These are phyloP conservation scores for Hypsizygus ulmarius DNA, from an alignment of 1,284 basidiomycete genomes.

Conservation along the genomic window DNA sequence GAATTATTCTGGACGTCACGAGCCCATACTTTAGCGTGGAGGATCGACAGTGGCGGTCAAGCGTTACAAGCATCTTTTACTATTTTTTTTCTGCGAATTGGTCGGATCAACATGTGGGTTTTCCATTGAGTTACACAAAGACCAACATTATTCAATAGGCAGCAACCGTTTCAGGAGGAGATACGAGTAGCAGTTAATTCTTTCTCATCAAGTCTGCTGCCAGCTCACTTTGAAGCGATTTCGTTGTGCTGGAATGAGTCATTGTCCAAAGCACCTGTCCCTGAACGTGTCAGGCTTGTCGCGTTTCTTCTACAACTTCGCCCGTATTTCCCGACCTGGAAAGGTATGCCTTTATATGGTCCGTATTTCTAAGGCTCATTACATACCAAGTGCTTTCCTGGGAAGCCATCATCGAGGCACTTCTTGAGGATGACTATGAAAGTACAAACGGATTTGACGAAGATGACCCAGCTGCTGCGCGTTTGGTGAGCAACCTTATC, in stretches of 20 bases:
- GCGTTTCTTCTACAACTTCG: constrained; percentile 63
- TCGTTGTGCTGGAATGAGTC: constrained; percentile 64
- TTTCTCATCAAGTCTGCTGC: constrained; percentile 56
- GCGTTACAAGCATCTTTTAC: constrained; percentile 54
- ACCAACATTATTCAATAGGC: background rate
- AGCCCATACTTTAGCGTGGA: constrained; percentile 59
- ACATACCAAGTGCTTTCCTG: constrained; percentile 55
- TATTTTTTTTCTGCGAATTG: constrained; percentile 62
- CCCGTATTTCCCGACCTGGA: constrained; percentile 63
- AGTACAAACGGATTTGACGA: constrained; percentile 36
- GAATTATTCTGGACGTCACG: constrained; percentile 61
- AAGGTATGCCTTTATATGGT: constrained; percentile 37
- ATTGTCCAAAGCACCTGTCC: constrained; percentile 50
- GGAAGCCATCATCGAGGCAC: constrained; percentile 54
- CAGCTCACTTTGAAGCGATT: constrained; percentile 61
- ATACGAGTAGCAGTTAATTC: constrained; percentile 55
- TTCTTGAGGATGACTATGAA: constrained; percentile 54
- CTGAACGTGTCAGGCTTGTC: constrained; percentile 55
- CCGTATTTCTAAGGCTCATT: constrained; percentile 2
- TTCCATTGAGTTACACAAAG: background rate
- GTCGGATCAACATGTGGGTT: constrained; percentile 56
- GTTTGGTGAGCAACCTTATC: constrained; percentile 34
- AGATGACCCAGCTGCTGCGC: constrained; percentile 38
- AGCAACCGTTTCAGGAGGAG: constrained; percentile 51
- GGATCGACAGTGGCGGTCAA: constrained; percentile 63